These are phyloP conservation scores for Colletotrichum acutatum DNA, from an alignment of 2,329 filamentous ascomycete genomes.

Conservation along the genomic window DNA sequence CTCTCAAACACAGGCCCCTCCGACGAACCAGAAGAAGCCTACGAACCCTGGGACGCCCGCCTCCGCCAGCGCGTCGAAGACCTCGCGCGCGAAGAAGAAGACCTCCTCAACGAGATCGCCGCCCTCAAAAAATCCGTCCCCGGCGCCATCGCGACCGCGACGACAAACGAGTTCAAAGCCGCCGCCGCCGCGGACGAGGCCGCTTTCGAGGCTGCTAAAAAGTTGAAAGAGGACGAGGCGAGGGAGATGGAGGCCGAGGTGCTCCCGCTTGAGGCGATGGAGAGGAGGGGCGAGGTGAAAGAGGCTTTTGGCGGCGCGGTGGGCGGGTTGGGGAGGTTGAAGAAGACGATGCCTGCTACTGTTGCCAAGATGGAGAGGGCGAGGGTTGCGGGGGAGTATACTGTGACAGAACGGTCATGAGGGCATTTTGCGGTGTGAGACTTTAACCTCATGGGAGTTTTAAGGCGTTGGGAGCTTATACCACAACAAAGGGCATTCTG, in stretches of 20 bases:
- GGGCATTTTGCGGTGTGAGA: too few species aligned
- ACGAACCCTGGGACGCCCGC: conserved; percentile 70
- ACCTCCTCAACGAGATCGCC: conserved; percentile 72
- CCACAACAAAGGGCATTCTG: not conserved
- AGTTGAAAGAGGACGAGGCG: conserved; percentile 36
- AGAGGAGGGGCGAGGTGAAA: conserved; percentile 60
- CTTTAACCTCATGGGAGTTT: not conserved
- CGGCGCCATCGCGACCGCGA: conserved; percentile 54
- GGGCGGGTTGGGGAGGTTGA: conserved; percentile 61
- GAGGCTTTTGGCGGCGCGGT: conserved; percentile 58
- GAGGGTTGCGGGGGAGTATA: conserved; percentile 68
- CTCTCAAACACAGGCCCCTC: conserved; percentile 41
- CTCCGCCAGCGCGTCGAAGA: conserved; percentile 69
- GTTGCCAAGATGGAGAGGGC: conserved; percentile 75
- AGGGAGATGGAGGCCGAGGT: conserved; percentile 38
- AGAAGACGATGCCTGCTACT: conserved; percentile 69
- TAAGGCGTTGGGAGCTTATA: conserved; percentile 17
- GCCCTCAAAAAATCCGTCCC: conserved; percentile 67
- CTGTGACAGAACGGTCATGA: conserved; percentile 53
- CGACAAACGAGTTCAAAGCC: conserved; percentile 53
- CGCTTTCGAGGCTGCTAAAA: conserved; percentile 37
- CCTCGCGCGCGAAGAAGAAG: conserved; percentile 71
- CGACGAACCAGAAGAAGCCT: conserved; percentile 52
- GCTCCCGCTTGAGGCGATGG: conserved; percentile 49
- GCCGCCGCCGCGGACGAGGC: conserved; percentile 60